Evolutionary conservation across 345 rosid genomes (phyloP).

Genomic region (Citrus hindsii): DNA sequence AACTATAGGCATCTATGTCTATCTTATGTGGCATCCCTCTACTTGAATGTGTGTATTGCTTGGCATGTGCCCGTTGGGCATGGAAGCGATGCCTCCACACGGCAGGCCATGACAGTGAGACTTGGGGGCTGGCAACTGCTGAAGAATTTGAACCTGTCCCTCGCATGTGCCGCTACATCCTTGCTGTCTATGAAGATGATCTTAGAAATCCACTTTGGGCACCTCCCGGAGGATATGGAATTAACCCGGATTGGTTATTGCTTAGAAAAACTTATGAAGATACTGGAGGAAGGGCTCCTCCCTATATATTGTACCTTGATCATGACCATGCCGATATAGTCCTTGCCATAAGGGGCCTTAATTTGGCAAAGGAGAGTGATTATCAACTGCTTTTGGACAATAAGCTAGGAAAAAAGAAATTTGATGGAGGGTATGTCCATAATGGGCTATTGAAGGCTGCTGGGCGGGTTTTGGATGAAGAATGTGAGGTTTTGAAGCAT

Average conservation of each 20-base stretch:
- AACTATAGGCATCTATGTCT: conserved; percentile 47
- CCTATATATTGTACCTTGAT: conserved; percentile 77
- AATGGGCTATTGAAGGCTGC: conserved; percentile 92
- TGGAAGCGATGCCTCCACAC: conserved; percentile 92
- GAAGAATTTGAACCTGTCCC: conserved; percentile 89
- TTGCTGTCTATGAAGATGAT: conserved; percentile 93
- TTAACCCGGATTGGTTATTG: conserved; percentile 65
- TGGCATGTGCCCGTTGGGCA: conserved; percentile 97
- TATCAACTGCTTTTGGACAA: conserved; percentile 81
- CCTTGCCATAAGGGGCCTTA: conserved; percentile 78
- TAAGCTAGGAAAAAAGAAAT: conserved; percentile 71
- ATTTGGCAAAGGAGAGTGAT: conserved; percentile 90
- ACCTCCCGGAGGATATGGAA: conserved; percentile 86
- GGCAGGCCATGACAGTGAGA: conserved; percentile 89
- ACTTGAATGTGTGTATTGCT: conserved; percentile 89
- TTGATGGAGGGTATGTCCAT: conserved; percentile 94
- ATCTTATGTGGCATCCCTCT: conserved; percentile 80
- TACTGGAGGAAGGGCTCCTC: conserved; percentile 75
- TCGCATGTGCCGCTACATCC: conserved; percentile 80
- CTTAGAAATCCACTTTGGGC: conserved; percentile 80
- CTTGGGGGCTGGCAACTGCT: conserved; percentile 82
- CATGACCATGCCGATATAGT: conserved; percentile 70
- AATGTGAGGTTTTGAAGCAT: conserved; percentile 64
- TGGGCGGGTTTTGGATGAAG: conserved; percentile 75
- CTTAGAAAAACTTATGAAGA: conserved; percentile 65